Base-by-base conservation (phyloP, 2,329 filamentous ascomycete genomes). In the Arthrobotrys sinensis region DNA sequence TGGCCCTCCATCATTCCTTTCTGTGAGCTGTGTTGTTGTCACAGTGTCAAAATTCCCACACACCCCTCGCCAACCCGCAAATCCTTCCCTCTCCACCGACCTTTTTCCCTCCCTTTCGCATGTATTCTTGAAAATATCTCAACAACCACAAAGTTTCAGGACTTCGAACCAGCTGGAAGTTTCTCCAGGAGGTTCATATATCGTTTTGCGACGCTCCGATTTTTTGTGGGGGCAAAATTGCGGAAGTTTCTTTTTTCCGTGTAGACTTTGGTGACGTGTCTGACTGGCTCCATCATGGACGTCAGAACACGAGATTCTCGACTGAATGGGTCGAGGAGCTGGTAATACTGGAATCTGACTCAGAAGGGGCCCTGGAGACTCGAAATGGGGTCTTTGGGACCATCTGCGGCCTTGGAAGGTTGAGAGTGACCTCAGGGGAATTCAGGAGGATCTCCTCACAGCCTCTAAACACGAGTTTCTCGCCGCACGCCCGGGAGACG, bases 41-140 rank as follows among this genome's bases (percentile, higher is more conserved):
- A 52, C 16, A 48, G 16, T 36, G 43, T 63, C 46, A 48, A 62
- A 75, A 75, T 75, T 75, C 70, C 62, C 70, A 68, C 70, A 75
- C 70, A 68, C 63, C 62, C 57, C 52, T 66, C 46, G 34, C 43
- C 55, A 45, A 63, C 57, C 53, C 45, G 32, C 43, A 76, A 57
- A 48, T 67, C 32, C 36, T 68, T 52, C 8, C 40, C 14, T 50
- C 62, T 53, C 40, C 52, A 28, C 28, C 24, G 16, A 45, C 24
- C 67, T 55, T 65, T 63, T 36, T 55, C 32, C 21, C 12, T 34
- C 62, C 40, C 16, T 52, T 24, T 34, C 50, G 43, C 34, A 16
- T 64, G 64, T 69, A 77, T 77, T 71, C 66, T 71, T 71, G 50
- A 62, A 64, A 63, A 77, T 71, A 77, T 66, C 73, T 77, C 73